Evolutionary conservation across 257 asterid genomes (phyloP).

Genomic region (Plantago major): DNA sequence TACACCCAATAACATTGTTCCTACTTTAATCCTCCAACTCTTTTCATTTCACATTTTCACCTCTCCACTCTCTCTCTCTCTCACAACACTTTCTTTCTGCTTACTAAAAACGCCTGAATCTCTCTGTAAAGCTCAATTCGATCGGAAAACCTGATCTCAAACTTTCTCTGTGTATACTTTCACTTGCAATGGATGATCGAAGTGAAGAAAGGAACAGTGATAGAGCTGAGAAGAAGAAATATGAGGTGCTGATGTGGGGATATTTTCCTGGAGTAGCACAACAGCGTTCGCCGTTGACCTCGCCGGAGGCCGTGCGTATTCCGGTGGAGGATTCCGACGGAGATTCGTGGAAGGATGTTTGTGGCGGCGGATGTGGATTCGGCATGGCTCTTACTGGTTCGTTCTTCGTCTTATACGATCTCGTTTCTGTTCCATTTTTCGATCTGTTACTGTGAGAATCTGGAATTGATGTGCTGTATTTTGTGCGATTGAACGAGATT

Average conservation of each 20-base stretch:
- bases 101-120: not conserved
- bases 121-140: no score
- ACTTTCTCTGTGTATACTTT: no score
- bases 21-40: conserved; percentile 1
- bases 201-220: conserved; percentile 15
- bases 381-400: conserved; percentile 70
- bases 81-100: conserved; percentile 1
- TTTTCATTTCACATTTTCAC: conserved; percentile 2
- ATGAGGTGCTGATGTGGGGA: conserved; percentile 66
- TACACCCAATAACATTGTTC: conserved; percentile 28
- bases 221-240: conserved; percentile 22
- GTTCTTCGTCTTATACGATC: not conserved
- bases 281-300: conserved; percentile 41
- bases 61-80: conserved; percentile 18
- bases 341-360: conserved; percentile 64
- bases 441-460: not conserved
- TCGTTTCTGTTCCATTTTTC: not conserved
- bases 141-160: no score
- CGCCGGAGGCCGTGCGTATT: conserved; percentile 38
- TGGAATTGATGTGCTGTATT: not conserved
- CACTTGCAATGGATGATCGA: conserved; percentile 37
- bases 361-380: conserved; percentile 81
- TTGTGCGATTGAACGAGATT: no score
- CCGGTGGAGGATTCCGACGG: conserved; percentile 35
- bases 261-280: conserved; percentile 59